Conservation (phyloP, 2,329 filamentous ascomycete genomes). For the Samsoniella hepiali region DNA sequence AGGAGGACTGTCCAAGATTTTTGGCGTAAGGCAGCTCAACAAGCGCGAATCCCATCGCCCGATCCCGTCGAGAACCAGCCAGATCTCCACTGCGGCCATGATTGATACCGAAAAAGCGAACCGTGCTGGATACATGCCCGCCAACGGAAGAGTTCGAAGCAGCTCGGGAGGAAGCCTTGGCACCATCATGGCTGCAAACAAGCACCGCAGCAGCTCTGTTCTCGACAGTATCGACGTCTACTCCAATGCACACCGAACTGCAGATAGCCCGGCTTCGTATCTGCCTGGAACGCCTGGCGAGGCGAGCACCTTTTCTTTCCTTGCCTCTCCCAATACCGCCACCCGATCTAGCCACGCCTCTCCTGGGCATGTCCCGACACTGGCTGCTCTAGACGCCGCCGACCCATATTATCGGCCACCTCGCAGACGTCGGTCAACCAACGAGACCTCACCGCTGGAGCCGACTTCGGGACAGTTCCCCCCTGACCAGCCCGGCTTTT, state of each 20-base stretch:
- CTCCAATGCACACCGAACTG: slow-evolving; percentile 43
- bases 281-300: slow-evolving; percentile 72
- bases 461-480: slow-evolving; percentile 27
- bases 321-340: slow-evolving; percentile 55
- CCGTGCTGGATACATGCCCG: slow-evolving; percentile 56
- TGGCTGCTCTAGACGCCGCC: slow-evolving; percentile 49
- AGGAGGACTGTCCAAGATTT: slow-evolving; percentile 84
- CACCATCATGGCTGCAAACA: slow-evolving; percentile 42
- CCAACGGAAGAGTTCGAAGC: slow-evolving; percentile 53
- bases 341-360: slow-evolving; percentile 38
- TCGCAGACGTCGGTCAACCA: slow-evolving; percentile 62
- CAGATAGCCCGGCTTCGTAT: slow-evolving; percentile 61
- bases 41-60: slow-evolving; percentile 64
- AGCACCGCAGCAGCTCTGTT: slow-evolving; percentile 53
- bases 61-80: slow-evolving; percentile 70
- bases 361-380: slow-evolving; percentile 40
- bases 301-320: slow-evolving; percentile 68
- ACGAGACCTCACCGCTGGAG: slow-evolving; percentile 32
- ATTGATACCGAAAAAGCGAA: slow-evolving; percentile 64
- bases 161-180: slow-evolving; percentile 59
- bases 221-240: slow-evolving; percentile 50
- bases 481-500: slow-evolving; percentile 36
- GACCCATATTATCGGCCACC: slow-evolving; percentile 91
- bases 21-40: slow-evolving; percentile 85
- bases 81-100: slow-evolving; percentile 80